Conservation (phyloP, 495 filamentous ascomycete genomes). For the Ascobolus immersus region DNA sequence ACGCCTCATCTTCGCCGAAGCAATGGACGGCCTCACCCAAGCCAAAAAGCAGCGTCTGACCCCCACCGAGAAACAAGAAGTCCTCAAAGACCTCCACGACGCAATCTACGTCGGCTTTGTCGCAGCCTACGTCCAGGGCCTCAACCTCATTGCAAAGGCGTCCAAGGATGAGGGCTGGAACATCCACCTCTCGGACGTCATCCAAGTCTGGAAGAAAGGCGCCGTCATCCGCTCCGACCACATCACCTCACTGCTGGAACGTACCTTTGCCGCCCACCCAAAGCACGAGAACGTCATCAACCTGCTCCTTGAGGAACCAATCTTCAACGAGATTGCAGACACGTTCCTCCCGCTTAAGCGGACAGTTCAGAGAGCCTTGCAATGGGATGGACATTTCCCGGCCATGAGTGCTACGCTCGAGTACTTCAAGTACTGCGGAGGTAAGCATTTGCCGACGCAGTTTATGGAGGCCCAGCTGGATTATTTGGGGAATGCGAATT, state of each 20-base stretch:
- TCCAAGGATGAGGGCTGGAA: slow-evolving; percentile 37
- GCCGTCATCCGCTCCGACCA: slow-evolving; percentile 50
- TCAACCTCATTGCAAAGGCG: slow-evolving; percentile 37
- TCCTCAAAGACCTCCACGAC: slow-evolving; percentile 33
- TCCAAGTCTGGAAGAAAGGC: slow-evolving; percentile 47
- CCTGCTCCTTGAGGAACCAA: slow-evolving; percentile 23
- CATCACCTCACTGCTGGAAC: slow-evolving; percentile 35
- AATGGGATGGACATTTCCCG: slow-evolving; percentile 39
- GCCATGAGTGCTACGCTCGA: slow-evolving; percentile 38
- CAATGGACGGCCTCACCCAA: slow-evolving; percentile 17
- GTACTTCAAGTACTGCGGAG: slow-evolving; percentile 40
- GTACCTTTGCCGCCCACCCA: slow-evolving; percentile 15
- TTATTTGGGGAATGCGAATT: slow-evolving; percentile 48
- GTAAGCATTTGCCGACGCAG: slow-evolving; percentile 32
- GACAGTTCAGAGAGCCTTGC: slow-evolving; percentile 29
- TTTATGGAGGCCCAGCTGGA: slow-evolving; percentile 58
- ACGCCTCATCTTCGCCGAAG: slow-evolving; percentile 20
- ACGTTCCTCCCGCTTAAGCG: slow-evolving; percentile 28
- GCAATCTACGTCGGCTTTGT: slow-evolving; percentile 41
- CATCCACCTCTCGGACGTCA: slow-evolving; percentile 30
- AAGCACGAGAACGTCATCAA: slow-evolving; percentile 13
- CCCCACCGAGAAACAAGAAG: slow-evolving; percentile 20
- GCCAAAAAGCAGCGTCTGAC: slow-evolving; percentile 20
- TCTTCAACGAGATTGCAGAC: slow-evolving; percentile 29
- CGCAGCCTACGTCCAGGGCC: slow-evolving; percentile 37